These are phyloP conservation scores for Leptographium galeiforme DNA, from an alignment of 2,329 filamentous ascomycete species.

Conservation along the genomic window DNA sequence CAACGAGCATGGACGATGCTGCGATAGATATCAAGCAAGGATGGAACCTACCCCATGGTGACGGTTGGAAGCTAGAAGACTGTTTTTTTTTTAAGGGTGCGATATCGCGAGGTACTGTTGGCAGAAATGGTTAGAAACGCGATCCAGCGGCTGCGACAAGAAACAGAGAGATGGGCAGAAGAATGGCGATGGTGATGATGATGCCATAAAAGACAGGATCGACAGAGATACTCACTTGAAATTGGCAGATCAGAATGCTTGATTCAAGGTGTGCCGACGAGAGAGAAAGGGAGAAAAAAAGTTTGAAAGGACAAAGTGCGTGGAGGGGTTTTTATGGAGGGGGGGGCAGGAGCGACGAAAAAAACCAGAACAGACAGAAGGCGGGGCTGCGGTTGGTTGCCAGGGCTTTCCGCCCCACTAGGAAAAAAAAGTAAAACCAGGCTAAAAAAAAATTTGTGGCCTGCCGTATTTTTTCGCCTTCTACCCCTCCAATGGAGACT, in stretches of 20 bases:
- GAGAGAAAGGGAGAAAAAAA: constrained; percentile 17
- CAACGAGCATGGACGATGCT: not conserved
- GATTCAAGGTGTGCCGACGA: constrained; percentile 26
- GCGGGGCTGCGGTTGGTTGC: constrained; percentile 12
- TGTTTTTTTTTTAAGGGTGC: not conserved
- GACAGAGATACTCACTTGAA: constrained; percentile 10
- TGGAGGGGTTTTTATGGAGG: constrained; percentile 13
- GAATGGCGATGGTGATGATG: constrained; percentile 7
- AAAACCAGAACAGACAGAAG: constrained; percentile 3
- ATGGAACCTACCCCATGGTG: constrained; percentile 24
- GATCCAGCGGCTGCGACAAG: not conserved
- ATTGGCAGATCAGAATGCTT: constrained; percentile 23
- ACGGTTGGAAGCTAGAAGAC: constrained; percentile 11
- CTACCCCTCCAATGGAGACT: not conserved
- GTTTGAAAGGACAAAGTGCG: constrained; percentile 10
- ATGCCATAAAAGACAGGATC: not conserved
- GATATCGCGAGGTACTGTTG: not conserved
- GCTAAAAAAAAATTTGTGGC: constrained; percentile 8
- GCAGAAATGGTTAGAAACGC: not conserved
- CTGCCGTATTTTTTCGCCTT: not conserved
- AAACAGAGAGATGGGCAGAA: not conserved
- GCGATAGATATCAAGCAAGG: not conserved
- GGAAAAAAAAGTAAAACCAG: constrained; percentile 8
- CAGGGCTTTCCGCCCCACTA: constrained; percentile 12
- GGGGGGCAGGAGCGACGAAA: constrained; percentile 2